Base-by-base conservation (phyloP, 495 filamentous ascomycete genomes). In the Aspergillus mulundensis region DNA sequence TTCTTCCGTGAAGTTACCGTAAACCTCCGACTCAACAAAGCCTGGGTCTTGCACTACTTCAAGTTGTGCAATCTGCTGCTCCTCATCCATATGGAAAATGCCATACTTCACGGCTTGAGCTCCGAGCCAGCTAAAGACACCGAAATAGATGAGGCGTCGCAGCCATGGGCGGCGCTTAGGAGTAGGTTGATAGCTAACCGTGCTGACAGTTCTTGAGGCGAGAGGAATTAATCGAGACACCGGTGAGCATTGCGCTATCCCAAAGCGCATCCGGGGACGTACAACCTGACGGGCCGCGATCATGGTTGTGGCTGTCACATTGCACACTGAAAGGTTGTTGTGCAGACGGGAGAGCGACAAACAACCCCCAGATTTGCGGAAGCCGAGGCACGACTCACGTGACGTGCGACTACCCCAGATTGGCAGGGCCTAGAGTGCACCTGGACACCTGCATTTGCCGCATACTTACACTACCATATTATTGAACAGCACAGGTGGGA, bases 1-100 rank as follows among this genome's bases (percentile, higher is more conserved):
- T 8, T 77, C 63, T 1, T 70, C 65, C 8, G 75, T 48, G 28
- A 79, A 69, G 47, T 74, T 72, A 23, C 72, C 66, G 69, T 88
- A 87, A 28, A 84, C 84, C 23, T 80, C 77, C 63, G 59, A 61
- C 53, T 80, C 79, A 39, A 69, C 66, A 69, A 77, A 87, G 36
- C 70, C 66, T 7, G 82, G 79, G 66, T n/a, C n/a, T n/a, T n/a
- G n/a, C n/a, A n/a, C n/a, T n/a, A n/a, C n/a, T n/a, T n/a, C n/a
- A n/a, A n/a, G n/a, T n/a, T n/a, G n/a, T n/a, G n/a, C n/a, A n/a
- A 28, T 8, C 25, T 28, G 25, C 25, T 28, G 25, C 8, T 8
- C 25, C 25, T 3, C 25, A 28, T 28, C n/a, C n/a, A n/a, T n/a
- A n/a, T n/a, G n/a, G n/a, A n/a, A n/a, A n/a, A n/a, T n/a, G n/a